Percentiles rank a stretch among this genome's conserved stretches.
These are phyloP conservation scores for Magnusiomyces magnusii DNA, from an alignment of 1,139 yeast species.

Conservation along the genomic window DNA sequence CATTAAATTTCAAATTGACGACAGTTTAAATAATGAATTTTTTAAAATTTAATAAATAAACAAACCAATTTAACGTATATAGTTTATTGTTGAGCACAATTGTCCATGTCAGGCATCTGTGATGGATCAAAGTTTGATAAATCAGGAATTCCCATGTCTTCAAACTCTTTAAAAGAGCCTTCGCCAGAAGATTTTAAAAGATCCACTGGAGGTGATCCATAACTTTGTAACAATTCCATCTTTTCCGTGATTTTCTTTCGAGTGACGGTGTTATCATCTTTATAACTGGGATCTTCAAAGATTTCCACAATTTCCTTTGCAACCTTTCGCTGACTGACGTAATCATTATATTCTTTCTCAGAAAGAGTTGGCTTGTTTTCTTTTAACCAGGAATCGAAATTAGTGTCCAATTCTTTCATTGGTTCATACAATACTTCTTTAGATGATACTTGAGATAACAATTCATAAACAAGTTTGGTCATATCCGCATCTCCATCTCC, in stretches of 20 bases:
- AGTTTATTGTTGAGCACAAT: neutral
- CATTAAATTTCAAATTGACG: too few relatives aligned
- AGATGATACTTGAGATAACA: conserved; percentile 77
- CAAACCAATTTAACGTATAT: too few relatives aligned
- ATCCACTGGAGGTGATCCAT: conserved; percentile 86
- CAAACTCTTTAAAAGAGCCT: neutral
- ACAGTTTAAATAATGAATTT: too few relatives aligned
- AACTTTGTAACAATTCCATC: conserved; percentile 47
- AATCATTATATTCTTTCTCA: conserved; percentile 31
- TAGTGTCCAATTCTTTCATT: conserved; percentile 66
- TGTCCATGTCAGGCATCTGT: neutral
- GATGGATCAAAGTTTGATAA: neutral
- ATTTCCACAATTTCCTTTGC: conserved; percentile 44
- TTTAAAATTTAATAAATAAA: too few relatives aligned
- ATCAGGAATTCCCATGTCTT: neutral
- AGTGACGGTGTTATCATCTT: conserved; percentile 44
- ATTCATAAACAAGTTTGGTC: conserved; percentile 60
- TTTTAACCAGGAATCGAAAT: conserved; percentile 52
- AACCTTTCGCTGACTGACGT: conserved; percentile 32
- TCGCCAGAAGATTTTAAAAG: conserved; percentile 48
- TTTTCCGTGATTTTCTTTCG: conserved; percentile 49
- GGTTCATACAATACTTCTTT: conserved; percentile 88
- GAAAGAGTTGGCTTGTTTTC: conserved; percentile 38
- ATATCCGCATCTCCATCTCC: conserved; percentile 46
- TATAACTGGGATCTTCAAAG: conserved; percentile 51